A percentile compares a stretch with the other conserved stretches of the same genome.
phyloP scores from a whole-genome alignment of 176 grass and related monocot genomes.

The Chrysopogon serrulatus region DNA sequence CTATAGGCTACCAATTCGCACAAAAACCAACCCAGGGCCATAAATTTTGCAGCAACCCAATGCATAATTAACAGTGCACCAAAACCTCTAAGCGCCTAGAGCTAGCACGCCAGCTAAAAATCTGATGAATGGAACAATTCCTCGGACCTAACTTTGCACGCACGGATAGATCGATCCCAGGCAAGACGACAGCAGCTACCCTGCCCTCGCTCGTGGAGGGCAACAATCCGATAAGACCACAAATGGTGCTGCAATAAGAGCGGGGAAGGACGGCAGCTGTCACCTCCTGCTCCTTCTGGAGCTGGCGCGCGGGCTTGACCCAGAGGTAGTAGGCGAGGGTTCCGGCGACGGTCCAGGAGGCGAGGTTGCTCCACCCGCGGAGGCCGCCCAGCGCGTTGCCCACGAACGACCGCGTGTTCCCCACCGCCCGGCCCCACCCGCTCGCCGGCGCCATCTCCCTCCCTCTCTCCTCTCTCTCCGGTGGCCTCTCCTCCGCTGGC shows the following conservation, averaged over 20 bases:
- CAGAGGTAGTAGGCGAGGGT: slow-evolving; percentile 98
- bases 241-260: neutral
- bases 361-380: slow-evolving; percentile 79
- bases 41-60: neutral
- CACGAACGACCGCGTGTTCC: slow-evolving; percentile 77
- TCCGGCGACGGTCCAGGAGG: slow-evolving; percentile 88
- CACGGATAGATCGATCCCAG: neutral
- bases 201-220: neutral
- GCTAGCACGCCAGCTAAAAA: neutral
- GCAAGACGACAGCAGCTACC: neutral
- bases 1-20: neutral
- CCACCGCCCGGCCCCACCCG: slow-evolving; percentile 42
- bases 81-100: neutral
- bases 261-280: neutral
- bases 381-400: slow-evolving; percentile 89
- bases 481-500: neutral
- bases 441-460: slow-evolving; percentile 35
- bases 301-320: slow-evolving; percentile 69
- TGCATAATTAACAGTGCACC: neutral
- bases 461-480: neutral
- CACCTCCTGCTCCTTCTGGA: slow-evolving; percentile 90
- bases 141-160: neutral
- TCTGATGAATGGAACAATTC: neutral
- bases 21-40: neutral
- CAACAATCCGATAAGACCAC: neutral